Base-by-base conservation (phyloP, 768 basidiomycete species). In the Lactarius sanguifluus region DNA sequence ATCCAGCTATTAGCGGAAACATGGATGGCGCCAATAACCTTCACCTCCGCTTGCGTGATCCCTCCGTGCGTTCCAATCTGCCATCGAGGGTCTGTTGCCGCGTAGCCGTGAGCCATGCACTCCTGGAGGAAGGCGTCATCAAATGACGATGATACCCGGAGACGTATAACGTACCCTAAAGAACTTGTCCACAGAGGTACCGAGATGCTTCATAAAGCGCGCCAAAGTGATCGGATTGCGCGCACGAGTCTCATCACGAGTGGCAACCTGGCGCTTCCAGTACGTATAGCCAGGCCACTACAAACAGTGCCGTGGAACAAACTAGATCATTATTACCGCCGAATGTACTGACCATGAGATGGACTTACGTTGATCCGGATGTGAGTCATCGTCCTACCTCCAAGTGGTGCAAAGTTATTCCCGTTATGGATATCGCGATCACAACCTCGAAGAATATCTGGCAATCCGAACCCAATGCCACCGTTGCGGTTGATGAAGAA, bases 1-100 rank as follows among this genome's bases (percentile, higher is more conserved):
- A 67, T 66, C 68, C 68, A 69, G n/a, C 61, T 62, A 1, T 61
- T 61, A 12, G 61, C 55, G 5, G 65, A 38, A n/a, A 69, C 59
- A 1, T 69, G 69, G 7, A 68, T 23, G 9, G 62, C 55, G 6
- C 69, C 69, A 20, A 69, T 57, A 0, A 69, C 30, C 10, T 59
- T 34, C 5, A 68, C 40, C 13, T 69, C 18, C 18, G 57, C 32
- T n/a, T 16, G 62, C 23, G 25, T 60, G 50, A 69, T 68, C 23
- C 69, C 66, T 7, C 62, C 34, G 5, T 0, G 3, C 47, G 12
- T 16, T 12, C 65, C 68, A n/a, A 69, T 41, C 1, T 9, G 38
- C 68, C 65, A 67, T 30, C 18, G 18, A 1, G 13, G 65, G 28
- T 43, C 36, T 28, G 12, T n/a, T 15, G 40, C 65, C 25, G 1